These are phyloP conservation scores for Aspergillus sclerotiicarbonarius DNA, from an alignment of 495 filamentous ascomycete species.

Conservation along the genomic window DNA sequence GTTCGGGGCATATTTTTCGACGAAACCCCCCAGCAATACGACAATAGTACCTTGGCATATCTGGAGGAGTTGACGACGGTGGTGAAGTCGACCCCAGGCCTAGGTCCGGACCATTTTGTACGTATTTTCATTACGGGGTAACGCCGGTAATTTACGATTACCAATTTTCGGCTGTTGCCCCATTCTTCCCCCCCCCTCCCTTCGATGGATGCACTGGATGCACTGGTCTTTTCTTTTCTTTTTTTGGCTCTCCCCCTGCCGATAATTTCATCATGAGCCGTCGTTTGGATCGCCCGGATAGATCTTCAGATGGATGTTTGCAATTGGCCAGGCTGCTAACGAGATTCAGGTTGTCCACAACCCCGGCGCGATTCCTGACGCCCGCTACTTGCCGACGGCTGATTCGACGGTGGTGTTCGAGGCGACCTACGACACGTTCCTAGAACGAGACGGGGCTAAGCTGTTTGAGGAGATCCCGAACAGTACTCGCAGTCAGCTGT, in stretches of 20 bases:
- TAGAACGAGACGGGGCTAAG: slow-evolving; percentile 31
- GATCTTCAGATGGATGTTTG: slow-evolving; percentile 8
- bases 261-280: not conserved
- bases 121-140: slow-evolving; percentile 12
- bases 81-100: slow-evolving; percentile 30
- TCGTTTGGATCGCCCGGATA: slow-evolving; percentile 4
- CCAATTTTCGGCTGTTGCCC: slow-evolving; percentile 5
- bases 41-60: slow-evolving; percentile 32
- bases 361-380: slow-evolving; percentile 45
- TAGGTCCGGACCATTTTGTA: slow-evolving; percentile 42
- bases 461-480: slow-evolving; percentile 34
- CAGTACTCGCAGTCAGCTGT: slow-evolving; percentile 34
- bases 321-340: not conserved
- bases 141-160: slow-evolving; percentile 6
- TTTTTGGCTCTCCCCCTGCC: not conserved
- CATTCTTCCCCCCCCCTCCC: not conserved
- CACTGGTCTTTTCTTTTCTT: not conserved
- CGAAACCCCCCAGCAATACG: slow-evolving; percentile 46
- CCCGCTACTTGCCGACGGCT: slow-evolving; percentile 39
- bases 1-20: slow-evolving; percentile 50
- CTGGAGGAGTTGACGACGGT: slow-evolving; percentile 36
- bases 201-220: not conserved
- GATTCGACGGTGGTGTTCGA: slow-evolving; percentile 50
- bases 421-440: slow-evolving; percentile 43
- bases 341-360: slow-evolving; percentile 49